Evolutionary conservation across 2,329 filamentous ascomycete genomes (phyloP).

Genomic region (Penicillium sp.): DNA sequence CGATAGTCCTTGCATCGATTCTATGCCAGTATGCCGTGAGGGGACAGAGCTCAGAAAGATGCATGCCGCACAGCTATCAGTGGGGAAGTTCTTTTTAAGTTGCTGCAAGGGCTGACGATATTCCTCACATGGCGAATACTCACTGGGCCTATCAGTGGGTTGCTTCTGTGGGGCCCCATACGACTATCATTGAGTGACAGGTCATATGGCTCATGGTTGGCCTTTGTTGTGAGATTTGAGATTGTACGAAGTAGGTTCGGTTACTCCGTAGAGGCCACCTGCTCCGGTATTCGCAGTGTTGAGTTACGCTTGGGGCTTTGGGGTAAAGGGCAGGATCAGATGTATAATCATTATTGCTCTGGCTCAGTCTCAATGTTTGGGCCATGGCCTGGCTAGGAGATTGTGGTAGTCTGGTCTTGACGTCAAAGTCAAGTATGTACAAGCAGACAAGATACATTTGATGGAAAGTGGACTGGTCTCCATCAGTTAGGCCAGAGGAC

Average conservation of each 20-base stretch:
- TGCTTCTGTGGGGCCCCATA: slow-evolving; percentile 2
- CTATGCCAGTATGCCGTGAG: slow-evolving; percentile 34
- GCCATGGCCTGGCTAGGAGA: no score
- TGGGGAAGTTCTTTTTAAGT: slow-evolving; percentile 39
- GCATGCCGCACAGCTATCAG: slow-evolving; percentile 32
- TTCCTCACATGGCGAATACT: slow-evolving; percentile 35
- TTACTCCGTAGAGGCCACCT: no score
- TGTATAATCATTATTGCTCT: no score
- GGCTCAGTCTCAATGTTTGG: no score
- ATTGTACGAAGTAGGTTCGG: no score
- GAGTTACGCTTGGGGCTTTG: no score
- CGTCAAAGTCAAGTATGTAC: no score
- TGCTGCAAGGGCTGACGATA: slow-evolving; percentile 42
- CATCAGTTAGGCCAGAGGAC: no score
- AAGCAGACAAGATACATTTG: no score
- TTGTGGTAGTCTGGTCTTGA: no score
- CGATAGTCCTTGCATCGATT: slow-evolving; percentile 33
- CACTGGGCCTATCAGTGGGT: background rate
- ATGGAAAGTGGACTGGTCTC: no score
- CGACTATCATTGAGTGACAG: slow-evolving; percentile 17
- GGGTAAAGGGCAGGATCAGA: no score
- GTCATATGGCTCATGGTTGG: slow-evolving; percentile 28
- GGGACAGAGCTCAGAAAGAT: slow-evolving; percentile 33
- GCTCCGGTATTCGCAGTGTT: background rate
- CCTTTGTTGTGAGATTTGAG: background rate